phyloP scores from a whole-genome alignment of 495 filamentous ascomycete genomes.

The Penicillium roqueforti region DNA sequence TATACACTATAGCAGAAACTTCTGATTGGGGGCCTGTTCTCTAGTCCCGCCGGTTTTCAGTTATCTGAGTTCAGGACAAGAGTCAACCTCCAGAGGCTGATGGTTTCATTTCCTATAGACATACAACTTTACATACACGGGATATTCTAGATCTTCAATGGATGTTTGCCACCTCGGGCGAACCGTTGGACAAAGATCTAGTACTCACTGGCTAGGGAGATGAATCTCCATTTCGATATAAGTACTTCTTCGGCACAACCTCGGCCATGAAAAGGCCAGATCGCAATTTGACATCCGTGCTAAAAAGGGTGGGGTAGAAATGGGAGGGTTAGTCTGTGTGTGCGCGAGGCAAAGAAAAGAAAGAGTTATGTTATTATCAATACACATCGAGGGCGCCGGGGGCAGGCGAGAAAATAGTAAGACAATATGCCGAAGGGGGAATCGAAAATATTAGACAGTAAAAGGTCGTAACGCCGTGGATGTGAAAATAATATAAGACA shows the following conservation, averaged over 20 bases:
- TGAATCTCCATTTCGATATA: slow-evolving; percentile 42
- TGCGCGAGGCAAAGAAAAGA: neutral
- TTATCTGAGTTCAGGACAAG: neutral
- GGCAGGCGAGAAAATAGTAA: slow-evolving; percentile 22
- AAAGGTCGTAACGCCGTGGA: slow-evolving; percentile 37
- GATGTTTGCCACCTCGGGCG: slow-evolving; percentile 42
- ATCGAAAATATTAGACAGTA: slow-evolving; percentile 28
- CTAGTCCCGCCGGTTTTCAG: neutral
- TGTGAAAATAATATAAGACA: neutral
- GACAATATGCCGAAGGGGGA: slow-evolving; percentile 29
- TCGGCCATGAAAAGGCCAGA: slow-evolving; percentile 73
- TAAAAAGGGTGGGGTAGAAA: slow-evolving; percentile 25
- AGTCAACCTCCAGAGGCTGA: neutral
- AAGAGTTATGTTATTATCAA: slow-evolving; percentile 34
- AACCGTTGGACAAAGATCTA: slow-evolving; percentile 45
- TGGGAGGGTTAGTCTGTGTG: neutral
- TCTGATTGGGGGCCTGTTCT: slow-evolving; percentile 13
- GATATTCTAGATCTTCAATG: slow-evolving; percentile 37
- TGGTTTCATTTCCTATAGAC: neutral
- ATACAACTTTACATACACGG: slow-evolving; percentile 98
- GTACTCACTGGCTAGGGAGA: slow-evolving; percentile 43
- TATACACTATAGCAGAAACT: slow-evolving; percentile 10
- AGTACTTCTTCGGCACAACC: slow-evolving; percentile 91
- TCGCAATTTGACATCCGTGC: slow-evolving; percentile 99
- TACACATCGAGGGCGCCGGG: slow-evolving; percentile 26